Evolutionary conservation across 106 monocot species (phyloP).

Genomic region (Agapanthus africanus): DNA sequence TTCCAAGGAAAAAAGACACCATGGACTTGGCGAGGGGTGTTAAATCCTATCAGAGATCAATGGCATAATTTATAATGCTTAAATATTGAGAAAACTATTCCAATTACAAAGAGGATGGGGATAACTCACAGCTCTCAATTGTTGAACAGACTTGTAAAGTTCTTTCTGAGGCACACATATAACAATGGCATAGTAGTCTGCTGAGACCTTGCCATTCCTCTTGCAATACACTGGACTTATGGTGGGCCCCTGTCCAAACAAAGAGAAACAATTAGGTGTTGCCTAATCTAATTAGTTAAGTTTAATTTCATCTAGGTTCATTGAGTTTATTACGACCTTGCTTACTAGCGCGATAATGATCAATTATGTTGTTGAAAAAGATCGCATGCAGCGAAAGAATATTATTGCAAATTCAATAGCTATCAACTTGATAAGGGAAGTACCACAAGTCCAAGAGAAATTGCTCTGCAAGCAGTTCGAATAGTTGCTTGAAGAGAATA

Average conservation of each 20-base stretch:
- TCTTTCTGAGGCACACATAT: conserved; percentile 72
- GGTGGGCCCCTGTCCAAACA: conserved; percentile 70
- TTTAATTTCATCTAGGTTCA: background rate
- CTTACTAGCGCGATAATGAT: too few species aligned
- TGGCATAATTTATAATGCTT: too few species aligned
- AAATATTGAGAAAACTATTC: too few species aligned
- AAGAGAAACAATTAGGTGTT: background rate
- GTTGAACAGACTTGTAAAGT: conserved; percentile 86
- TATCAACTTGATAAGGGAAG: background rate
- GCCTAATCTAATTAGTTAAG: background rate
- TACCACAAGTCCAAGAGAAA: too few species aligned
- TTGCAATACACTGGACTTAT: conserved; percentile 80
- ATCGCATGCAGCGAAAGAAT: background rate
- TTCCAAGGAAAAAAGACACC: too few species aligned
- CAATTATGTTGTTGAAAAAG: background rate
- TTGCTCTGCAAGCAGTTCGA: too few species aligned
- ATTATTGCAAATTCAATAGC: too few species aligned
- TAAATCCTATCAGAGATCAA: too few species aligned
- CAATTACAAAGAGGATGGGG: background rate
- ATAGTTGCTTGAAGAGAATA: too few species aligned
- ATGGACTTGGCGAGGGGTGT: too few species aligned
- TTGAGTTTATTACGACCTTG: too few species aligned
- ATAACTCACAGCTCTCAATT: conserved; percentile 76
- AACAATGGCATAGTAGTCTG: conserved; percentile 85
- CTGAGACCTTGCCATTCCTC: conserved; percentile 50